Percentiles rank a stretch among this genome's conserved stretches.
Conservation (phyloP, 2,329 filamentous ascomycete species). For the Cladophialophora psammophila region DNA sequence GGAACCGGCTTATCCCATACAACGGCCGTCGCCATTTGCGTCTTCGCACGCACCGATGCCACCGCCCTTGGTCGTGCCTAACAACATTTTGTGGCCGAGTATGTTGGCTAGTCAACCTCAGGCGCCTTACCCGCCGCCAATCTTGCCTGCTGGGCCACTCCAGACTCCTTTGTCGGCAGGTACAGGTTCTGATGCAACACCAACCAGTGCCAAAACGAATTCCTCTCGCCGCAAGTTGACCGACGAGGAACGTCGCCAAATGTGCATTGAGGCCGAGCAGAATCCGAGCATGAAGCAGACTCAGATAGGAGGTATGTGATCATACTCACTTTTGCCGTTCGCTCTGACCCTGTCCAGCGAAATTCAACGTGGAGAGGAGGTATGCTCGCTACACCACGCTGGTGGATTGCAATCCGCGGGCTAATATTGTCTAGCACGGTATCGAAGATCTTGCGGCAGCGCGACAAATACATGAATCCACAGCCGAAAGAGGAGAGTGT, state of each 20-base stretch:
- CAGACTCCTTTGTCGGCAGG: slow-evolving; percentile 55
- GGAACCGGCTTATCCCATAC: slow-evolving; percentile 60
- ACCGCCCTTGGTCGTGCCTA: slow-evolving; percentile 75
- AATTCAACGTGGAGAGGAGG: slow-evolving; percentile 98
- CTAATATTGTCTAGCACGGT: slow-evolving; percentile 73
- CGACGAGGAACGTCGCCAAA: slow-evolving; percentile 84
- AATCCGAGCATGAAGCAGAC: slow-evolving; percentile 92
- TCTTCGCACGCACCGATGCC: slow-evolving; percentile 51
- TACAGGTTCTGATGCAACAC: slow-evolving; percentile 51
- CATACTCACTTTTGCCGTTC: slow-evolving; percentile 13
- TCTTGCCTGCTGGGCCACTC: slow-evolving; percentile 62
- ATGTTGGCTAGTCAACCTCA: slow-evolving; percentile 65
- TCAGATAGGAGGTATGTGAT: slow-evolving; percentile 80
- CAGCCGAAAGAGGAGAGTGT: slow-evolving; percentile 67
- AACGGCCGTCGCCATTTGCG: slow-evolving; percentile 64
- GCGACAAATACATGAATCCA: slow-evolving; percentile 88
- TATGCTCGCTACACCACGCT: slow-evolving; percentile 53
- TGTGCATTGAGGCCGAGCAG: slow-evolving; percentile 93
- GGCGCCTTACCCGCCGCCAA: slow-evolving; percentile 64
- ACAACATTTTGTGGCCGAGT: slow-evolving; percentile 72
- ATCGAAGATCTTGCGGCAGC: slow-evolving; percentile 94
- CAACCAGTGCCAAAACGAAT: slow-evolving; percentile 40
- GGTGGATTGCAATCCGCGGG: slow-evolving; percentile 7
- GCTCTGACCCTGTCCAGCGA: slow-evolving; percentile 61
- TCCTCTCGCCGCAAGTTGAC: slow-evolving; percentile 87